These are phyloP conservation scores for Fusarium decemcellulare DNA, from an alignment of 2,329 filamentous ascomycete genomes.

Conservation along the genomic window DNA sequence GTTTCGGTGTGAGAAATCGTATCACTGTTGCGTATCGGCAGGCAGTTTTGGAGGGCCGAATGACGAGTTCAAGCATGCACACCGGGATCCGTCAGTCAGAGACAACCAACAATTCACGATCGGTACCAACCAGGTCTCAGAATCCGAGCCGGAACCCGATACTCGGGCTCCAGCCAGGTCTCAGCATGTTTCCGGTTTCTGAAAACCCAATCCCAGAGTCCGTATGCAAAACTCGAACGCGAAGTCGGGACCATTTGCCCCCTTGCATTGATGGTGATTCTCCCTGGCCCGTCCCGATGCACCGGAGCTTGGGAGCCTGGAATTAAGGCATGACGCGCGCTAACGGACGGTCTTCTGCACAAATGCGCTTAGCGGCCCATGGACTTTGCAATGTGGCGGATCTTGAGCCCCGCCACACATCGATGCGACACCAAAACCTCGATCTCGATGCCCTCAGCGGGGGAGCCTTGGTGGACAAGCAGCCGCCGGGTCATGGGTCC, in stretches of 20 bases:
- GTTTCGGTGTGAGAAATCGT: slow-evolving; percentile 8
- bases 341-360: background rate
- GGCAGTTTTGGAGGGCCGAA: background rate
- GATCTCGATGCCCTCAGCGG: slow-evolving; percentile 33
- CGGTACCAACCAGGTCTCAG: background rate
- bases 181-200: background rate
- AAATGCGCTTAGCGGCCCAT: background rate
- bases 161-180: background rate
- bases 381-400: background rate
- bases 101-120: background rate
- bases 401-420: background rate
- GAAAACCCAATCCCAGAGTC: background rate
- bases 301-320: background rate
- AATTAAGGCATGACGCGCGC: background rate
- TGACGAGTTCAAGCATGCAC: background rate
- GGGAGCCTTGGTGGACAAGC: slow-evolving; percentile 16
- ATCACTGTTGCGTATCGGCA: slow-evolving; percentile 9
- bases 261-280: background rate
- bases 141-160: background rate
- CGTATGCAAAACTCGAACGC: background rate
- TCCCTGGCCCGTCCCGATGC: background rate
- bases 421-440: slow-evolving; percentile 34
- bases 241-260: background rate
- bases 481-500: slow-evolving; percentile 35
- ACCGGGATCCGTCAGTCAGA: background rate